Evolutionary conservation across 2,329 filamentous ascomycete genomes (phyloP), one percentile per base, ranked within the genome.

Genomic region (Cladosporium sp.): DNA sequence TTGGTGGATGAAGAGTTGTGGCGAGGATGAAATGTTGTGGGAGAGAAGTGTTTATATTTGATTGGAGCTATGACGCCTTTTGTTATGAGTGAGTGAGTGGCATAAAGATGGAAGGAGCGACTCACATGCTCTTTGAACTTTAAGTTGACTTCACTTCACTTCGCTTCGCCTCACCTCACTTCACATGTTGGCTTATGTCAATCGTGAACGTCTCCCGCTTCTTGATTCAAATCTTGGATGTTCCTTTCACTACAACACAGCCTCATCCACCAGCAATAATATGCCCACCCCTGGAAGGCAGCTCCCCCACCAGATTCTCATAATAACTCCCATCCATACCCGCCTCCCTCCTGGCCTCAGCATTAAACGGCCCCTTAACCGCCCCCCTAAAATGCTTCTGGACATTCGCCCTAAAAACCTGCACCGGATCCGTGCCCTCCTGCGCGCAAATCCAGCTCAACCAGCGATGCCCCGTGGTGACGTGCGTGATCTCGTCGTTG

Each of bases 281-380:
- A 41, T 54, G 50, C 12, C 44, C 50, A n/a, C 50, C 38, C 15
- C 52, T 24, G 12, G 38, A 29, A 8, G 49, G 50, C 36, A 44
- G 22, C 11, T 36, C 32, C 3, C 53, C 53, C n/a, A 42, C 20
- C 7, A 54, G 36, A 19, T 47, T 36, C 44, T 49, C 42, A 29
- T 54, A 54, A 27, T 52, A 54, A n/a, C 40, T 44, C 36, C 34
- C 53, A 37, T 54, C 50, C 53, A 54, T 52, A 7, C 53, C 53
- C 8, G 53, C 53, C 19, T 52, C 43, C 34, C 27, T 19, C 29
- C 53, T 52, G 17, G 53, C 53, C 29, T 54, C 53, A 8, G 43
- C 37, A 29, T 54, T 54, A n/a, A 54, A 54, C 5, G 53, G 53
- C 7, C 53, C 53, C 19, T 54, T 54, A 12, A 54, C 50, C 3